Evolutionary conservation across 257 asterid genomes (phyloP).

Genomic region (Gentiana straminea): DNA sequence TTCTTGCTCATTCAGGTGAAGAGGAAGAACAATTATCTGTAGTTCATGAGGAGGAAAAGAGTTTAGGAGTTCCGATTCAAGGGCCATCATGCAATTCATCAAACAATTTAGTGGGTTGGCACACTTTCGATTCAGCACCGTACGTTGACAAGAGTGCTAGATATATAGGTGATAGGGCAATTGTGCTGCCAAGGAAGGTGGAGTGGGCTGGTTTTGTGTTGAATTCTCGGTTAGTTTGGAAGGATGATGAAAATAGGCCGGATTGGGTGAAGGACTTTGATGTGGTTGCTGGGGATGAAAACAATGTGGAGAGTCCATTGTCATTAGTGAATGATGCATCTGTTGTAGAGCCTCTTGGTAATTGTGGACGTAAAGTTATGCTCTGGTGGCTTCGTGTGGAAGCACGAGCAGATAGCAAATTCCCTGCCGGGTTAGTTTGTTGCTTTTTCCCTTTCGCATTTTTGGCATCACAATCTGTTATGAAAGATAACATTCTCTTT

Average conservation of each 20-base stretch:
- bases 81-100: slow-evolving; percentile 96
- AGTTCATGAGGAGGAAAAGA: slow-evolving; percentile 31
- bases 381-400: slow-evolving; percentile 99
- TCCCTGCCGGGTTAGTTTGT: slow-evolving; percentile 81
- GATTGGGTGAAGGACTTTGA: slow-evolving; percentile 76
- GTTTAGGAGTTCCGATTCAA: slow-evolving; percentile 56
- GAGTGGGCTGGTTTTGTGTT: slow-evolving; percentile 95
- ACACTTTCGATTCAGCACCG: slow-evolving; percentile 42
- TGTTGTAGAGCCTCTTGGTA: slow-evolving; percentile 89
- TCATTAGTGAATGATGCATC: slow-evolving; percentile 61
- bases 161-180: slow-evolving; percentile 74
- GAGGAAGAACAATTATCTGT: slow-evolving; percentile 30
- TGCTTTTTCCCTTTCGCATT: slow-evolving; percentile 4
- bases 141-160: slow-evolving; percentile 53
- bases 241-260: slow-evolving; percentile 54
- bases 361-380: slow-evolving; percentile 79
- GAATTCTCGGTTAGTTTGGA: slow-evolving; percentile 84
- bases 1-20: slow-evolving; percentile 63
- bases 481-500: background rate
- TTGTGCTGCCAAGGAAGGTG: slow-evolving; percentile 75
- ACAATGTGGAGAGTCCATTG: slow-evolving; percentile 59
- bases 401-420: slow-evolving; percentile 94
- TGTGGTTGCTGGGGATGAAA: slow-evolving; percentile 33
- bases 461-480: too few species aligned
- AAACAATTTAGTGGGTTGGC: slow-evolving; percentile 80